Evolutionary conservation across 129 eudicot species (phyloP), one percentile per base, ranked within the genome.

Genomic region (Erigeron canadensis): DNA sequence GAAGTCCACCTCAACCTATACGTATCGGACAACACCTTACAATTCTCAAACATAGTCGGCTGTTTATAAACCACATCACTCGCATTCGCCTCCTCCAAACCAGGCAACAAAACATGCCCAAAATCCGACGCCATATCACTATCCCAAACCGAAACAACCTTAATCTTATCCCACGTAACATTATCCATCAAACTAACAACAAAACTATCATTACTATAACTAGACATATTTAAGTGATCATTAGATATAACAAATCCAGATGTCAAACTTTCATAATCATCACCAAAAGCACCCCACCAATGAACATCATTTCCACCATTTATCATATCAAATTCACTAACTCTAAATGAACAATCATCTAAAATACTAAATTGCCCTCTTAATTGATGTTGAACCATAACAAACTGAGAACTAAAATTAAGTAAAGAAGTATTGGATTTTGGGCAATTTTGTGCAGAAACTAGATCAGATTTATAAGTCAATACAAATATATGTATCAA

Each of bases 261-360:
- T 42, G 97, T 94, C 63, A 94, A 73, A 84, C 89, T 94, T 5
- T 75, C 78, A 71, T 89, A 84, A 82, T 81, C 84, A 48, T 78
- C 84, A 18, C 96, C 98, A 6, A 34, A 3, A 7, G 98, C 86
- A 61, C 98, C 98, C 98, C 98, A 89, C 97, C 98, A 94, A 74
- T 79, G 93, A 63, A 94, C 97, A 82, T 94, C 83, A 85, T 85
- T 86, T 17, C 90, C 72, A 43, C 93, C 96, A 37, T 75, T 65
- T 18, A 94, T 87, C 98, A 94, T 94, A 77, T 94, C 98, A 43
- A 94, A 94, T 15, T 85, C 77, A 61, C 85, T 82, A 70, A 94
- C 95, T 80, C 90, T 82, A 84, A 94, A 94, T 13, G 98, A 89
- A 71, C 98, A 94, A 77, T 85, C 89, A 57, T 89, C 86, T 48